Base-by-base conservation (phyloP, 2,329 filamentous ascomycete species). In the Arthrobotrys iridis region DNA sequence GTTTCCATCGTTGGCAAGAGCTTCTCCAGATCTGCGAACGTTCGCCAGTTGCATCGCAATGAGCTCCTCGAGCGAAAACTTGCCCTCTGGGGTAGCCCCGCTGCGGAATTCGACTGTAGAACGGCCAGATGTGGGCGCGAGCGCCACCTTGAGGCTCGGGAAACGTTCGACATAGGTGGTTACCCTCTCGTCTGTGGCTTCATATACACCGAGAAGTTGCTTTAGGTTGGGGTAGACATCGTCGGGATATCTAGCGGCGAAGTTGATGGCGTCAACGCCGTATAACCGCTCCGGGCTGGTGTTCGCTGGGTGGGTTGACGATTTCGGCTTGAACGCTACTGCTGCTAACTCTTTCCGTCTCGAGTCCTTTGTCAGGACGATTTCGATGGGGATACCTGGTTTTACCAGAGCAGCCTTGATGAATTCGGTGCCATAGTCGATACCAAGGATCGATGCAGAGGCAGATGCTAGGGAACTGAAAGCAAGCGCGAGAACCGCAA, bases 161-260 rank as follows among this genome's bases (percentile, higher is more conserved):
- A 96, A 93, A 57, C 92, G 87, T 63, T 85, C 84, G 74, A 86
- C 87, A 82, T 96, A 99, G 77, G 88, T 84, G 20, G 92, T 88
- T 45, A 88, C 83, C 10, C 88, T 84, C 77, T 87, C 86, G 76
- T 87, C 86, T 67, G 86, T 83, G 67, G 83, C 40, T 37, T 59
- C 81, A 10, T 87, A 84, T 13, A 96, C 85, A 37, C 94, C 95
- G n/a, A 99, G 85, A 30, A 99, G 87, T 45, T 90, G 86, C 85
- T 98, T 99, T 79, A 99, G 84, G 82, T 98, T 98, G 64, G 92
- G 91, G 84, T 96, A 99, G 79, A 97, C 93, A 81, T 99, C 94
- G 82, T 90, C 89, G 33, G 95, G 93, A 82, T 96, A 97, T 79
- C 95, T 88, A 71, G 92, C 90, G 62, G 93, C 88, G 65, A 99